Conservation (phyloP, 1,284 basidiomycete genomes). For the Tranzscheliella williamsii region DNA sequence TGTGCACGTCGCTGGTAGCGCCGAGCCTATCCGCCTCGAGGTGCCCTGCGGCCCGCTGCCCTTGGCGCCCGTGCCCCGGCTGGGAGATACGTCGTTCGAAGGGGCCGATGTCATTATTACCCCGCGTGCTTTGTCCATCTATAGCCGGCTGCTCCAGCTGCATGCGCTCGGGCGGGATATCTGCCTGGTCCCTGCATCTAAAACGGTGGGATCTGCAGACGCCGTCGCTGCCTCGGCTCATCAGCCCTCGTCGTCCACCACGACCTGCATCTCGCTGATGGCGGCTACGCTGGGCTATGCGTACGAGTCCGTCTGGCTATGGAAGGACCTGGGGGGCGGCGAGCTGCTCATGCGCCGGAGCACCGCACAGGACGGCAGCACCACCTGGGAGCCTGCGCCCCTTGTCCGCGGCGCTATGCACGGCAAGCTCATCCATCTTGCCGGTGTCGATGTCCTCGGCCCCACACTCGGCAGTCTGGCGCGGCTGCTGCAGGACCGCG, state of each 20-base stretch:
- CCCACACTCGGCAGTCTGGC: slow-evolving; percentile 56
- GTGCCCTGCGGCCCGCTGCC: slow-evolving; percentile 51
- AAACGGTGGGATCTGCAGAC: slow-evolving; percentile 13
- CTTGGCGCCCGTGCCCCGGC: slow-evolving; percentile 40
- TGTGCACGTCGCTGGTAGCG: slow-evolving; percentile 19
- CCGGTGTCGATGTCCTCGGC: slow-evolving; percentile 61
- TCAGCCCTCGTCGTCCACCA: slow-evolving; percentile 60
- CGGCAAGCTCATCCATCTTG: slow-evolving; percentile 61
- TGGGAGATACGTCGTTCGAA: slow-evolving; percentile 18
- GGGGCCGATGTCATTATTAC: slow-evolving; percentile 48
- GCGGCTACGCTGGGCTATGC: slow-evolving; percentile 59
- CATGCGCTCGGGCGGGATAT: slow-evolving; percentile 58
- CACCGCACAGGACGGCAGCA: slow-evolving; percentile 53
- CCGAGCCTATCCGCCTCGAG: slow-evolving; percentile 14
- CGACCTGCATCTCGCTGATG: slow-evolving; percentile 59
- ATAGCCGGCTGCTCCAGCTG: slow-evolving; percentile 59
- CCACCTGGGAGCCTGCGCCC: slow-evolving; percentile 57
- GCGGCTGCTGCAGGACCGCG: slow-evolving; percentile 55
- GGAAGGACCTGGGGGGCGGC: slow-evolving; percentile 61
- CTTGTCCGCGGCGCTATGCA: slow-evolving; percentile 56
- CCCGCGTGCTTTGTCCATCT: slow-evolving; percentile 55
- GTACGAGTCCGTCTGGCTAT: slow-evolving; percentile 60
- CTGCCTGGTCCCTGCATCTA: slow-evolving; percentile 50
- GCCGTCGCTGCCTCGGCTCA: slow-evolving; percentile 27
- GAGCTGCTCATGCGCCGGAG: slow-evolving; percentile 60